Evolutionary conservation across 495 filamentous ascomycete species (phyloP).

Genomic region (Penicillium daleae): DNA sequence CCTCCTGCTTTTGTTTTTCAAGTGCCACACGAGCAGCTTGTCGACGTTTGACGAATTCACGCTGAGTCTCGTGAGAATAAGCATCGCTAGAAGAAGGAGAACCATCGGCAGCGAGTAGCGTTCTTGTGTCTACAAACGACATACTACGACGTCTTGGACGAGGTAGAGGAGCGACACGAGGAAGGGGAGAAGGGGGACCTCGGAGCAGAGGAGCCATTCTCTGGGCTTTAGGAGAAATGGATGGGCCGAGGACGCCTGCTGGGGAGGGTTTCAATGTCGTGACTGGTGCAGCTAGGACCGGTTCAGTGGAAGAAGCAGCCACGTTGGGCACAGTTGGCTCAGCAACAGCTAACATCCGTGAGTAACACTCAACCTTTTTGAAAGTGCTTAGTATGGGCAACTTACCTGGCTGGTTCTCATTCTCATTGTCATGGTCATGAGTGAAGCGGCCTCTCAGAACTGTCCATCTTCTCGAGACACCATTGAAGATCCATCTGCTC

Average conservation of each 20-base stretch:
- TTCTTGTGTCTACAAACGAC: constrained; percentile 1
- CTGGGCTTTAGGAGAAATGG: background rate
- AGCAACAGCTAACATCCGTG: background rate
- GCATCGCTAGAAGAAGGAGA: background rate
- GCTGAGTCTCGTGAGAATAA: background rate
- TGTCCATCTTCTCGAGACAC: constrained; percentile 26
- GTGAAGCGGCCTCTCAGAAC: constrained; percentile 20
- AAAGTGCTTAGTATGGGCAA: background rate
- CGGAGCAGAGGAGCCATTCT: background rate
- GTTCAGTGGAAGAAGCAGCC: background rate
- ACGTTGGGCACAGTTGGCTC: background rate
- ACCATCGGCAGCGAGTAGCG: background rate
- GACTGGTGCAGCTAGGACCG: background rate
- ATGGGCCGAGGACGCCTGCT: background rate
- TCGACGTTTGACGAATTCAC: constrained; percentile 5
- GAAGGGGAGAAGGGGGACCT: background rate
- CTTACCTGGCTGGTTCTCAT: constrained; percentile 8
- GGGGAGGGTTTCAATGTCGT: background rate
- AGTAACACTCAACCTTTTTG: background rate
- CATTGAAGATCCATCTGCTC: constrained; percentile 24
- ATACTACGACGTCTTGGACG: background rate
- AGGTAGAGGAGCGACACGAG: background rate
- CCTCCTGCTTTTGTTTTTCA: background rate
- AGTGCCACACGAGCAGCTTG: background rate
- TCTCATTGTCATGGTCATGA: background rate